A percentile compares a stretch with the other conserved stretches of the same genome.
Conservation (phyloP, 2,329 filamentous ascomycete genomes). For the Esteya vermicola region DNA sequence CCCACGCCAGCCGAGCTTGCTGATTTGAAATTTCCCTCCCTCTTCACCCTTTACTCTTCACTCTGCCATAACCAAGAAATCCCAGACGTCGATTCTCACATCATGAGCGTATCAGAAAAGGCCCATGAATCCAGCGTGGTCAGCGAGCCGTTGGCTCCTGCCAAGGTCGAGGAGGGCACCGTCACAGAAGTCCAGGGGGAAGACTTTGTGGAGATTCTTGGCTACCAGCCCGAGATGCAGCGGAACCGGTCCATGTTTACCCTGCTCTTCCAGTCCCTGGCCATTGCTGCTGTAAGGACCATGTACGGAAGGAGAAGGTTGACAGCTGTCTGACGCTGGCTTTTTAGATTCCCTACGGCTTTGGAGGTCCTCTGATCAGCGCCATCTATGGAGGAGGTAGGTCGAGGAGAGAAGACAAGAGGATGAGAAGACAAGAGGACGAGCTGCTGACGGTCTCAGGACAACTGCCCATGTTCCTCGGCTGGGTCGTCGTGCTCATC, state of each 20-base stretch:
- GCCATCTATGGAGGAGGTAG: conserved; percentile 7
- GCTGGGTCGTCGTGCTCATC: conserved; percentile 39
- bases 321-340: background rate
- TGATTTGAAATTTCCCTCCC: no score
- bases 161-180: background rate
- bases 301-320: no score
- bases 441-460: no score
- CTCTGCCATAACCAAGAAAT: background rate
- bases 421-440: no score
- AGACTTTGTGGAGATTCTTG: conserved; percentile 19
- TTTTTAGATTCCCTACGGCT: conserved; percentile 7
- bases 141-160: no score
- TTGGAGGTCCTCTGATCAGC: conserved; percentile 7
- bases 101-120: conserved; percentile 1
- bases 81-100: background rate
- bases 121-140: background rate
- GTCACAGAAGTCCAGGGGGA: background rate
- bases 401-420: no score
- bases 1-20: no score
- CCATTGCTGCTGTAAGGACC: conserved; percentile 6
- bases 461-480: conserved; percentile 32
- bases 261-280: conserved; percentile 39
- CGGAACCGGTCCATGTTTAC: conserved; percentile 47
- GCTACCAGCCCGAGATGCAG: conserved; percentile 42
- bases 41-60: no score